Base-by-base conservation (phyloP, 2,329 filamentous ascomycete genomes). In the Talaromyces sp. region DNA sequence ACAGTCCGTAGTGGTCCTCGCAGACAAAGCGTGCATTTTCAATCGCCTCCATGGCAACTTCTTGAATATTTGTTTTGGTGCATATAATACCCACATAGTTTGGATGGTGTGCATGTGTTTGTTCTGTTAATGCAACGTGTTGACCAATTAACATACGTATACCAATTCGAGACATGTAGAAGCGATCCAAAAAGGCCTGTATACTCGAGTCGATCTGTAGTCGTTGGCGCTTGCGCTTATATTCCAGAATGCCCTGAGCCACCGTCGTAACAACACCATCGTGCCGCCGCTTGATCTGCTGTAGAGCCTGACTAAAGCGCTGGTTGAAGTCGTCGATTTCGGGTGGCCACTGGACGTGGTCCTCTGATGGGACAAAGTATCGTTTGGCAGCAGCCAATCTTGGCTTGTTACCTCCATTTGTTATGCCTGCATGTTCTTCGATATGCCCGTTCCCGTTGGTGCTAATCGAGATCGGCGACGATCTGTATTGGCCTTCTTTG, bases 131-230 rank as follows among this genome's bases (percentile, higher is more conserved):
- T 62, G 94, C 94, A 70, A 99, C 96, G 80, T 99, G 94, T 75
- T 99, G 94, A 57, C 94, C 94, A 69, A 99, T 97, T 56, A 99
- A 87, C 94, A 99, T 99, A 68, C 94, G 90, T 68, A 99, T 99
- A 66, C 94, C 94, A 71, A 99, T 99, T 64, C 94, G 91, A 51
- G 92, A 97, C 94, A 99, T 99, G 82, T 99, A 99, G 78, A 99
- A 99, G 62, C 94, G 90, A 78, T 99, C 94, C 66, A 99, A 86
- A 81, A 99, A 99, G 59, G 91, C 88, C 75, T 99, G 94, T 62
- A 99, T 97, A 68, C 92, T 95, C 74, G 92, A 88, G 77, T 97
- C 94, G 70, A 99, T 99, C 73, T 97, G 94, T 88, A 97, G 94
- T 58, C 94, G 87, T 82, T 99, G 94, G 63, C 92, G 86, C 73